phyloP scores from a whole-genome alignment of 371 early-diverging fungal genomes.

The Mortierella sp. region DNA sequence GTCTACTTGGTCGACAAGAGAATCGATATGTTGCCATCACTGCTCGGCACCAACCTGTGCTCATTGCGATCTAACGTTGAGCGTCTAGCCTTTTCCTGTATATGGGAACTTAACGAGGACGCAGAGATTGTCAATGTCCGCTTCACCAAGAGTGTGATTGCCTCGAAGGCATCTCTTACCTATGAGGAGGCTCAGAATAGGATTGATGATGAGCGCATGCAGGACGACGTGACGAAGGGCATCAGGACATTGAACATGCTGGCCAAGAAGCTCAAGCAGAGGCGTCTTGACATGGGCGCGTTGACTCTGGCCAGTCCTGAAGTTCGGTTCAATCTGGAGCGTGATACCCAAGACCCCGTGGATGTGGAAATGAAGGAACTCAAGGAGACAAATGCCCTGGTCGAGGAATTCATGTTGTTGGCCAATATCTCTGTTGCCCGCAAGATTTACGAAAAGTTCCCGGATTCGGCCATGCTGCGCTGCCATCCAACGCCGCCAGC shows the following conservation, averaged over 20 bases:
- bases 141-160: slow-evolving; percentile 93
- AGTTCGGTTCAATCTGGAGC: slow-evolving; percentile 88
- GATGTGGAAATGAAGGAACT: slow-evolving; percentile 89
- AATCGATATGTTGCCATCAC: slow-evolving; percentile 96
- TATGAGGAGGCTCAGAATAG: slow-evolving; percentile 98
- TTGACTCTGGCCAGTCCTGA: slow-evolving; percentile 89
- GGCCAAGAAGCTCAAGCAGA: slow-evolving; percentile 88
- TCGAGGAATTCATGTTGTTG: slow-evolving; percentile 99
- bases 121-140: slow-evolving; percentile 81
- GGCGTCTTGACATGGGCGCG: slow-evolving; percentile 83
- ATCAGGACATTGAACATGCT: slow-evolving; percentile 86
- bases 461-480: slow-evolving; percentile 93
- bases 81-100: slow-evolving; percentile 91
- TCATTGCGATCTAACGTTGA: slow-evolving; percentile 92
- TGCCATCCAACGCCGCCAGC: slow-evolving; percentile 83
- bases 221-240: slow-evolving; percentile 86
- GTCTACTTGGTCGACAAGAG: slow-evolving; percentile 96
- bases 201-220: slow-evolving; percentile 87
- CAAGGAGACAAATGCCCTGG: slow-evolving; percentile 95
- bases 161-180: slow-evolving; percentile 93
- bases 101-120: slow-evolving; percentile 80
- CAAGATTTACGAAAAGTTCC: slow-evolving; percentile 86
- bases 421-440: slow-evolving; percentile 98
- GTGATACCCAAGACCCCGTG: slow-evolving; percentile 91
- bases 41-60: slow-evolving; percentile 93